Conservation (phyloP, 768 basidiomycete genomes). For the Podaxis pistillaris region DNA sequence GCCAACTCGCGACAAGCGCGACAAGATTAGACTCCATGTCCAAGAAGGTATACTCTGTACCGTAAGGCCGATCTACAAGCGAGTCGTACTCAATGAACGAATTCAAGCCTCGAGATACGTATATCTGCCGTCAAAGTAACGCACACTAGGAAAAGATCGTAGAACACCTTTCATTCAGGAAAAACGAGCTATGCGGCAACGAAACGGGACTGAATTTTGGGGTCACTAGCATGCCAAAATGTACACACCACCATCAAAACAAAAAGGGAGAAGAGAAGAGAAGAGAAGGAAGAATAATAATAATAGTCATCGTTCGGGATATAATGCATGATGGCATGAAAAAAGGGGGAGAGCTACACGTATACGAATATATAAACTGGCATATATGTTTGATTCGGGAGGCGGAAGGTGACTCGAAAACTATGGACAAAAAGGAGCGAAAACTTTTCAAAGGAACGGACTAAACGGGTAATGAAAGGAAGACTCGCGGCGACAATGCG, state of each 20-base stretch:
- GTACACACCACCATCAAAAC: slow-evolving; percentile 8
- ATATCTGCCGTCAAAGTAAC: not conserved
- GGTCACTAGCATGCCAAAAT: not conserved
- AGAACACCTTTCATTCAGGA: not conserved
- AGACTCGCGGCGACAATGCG: slow-evolving; percentile 12
- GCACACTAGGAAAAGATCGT: not conserved
- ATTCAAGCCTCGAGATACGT: not conserved
- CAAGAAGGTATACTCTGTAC: too few species aligned
- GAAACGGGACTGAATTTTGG: not conserved
- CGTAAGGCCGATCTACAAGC: too few species aligned
- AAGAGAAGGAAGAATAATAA: slow-evolving; percentile 13
- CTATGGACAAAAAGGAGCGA: slow-evolving; percentile 10
- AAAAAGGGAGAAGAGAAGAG: not conserved
- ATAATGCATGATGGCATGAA: slow-evolving; percentile 14
- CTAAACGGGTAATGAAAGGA: slow-evolving; percentile 13
- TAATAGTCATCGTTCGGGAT: slow-evolving; percentile 14
- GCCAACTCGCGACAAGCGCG: too few species aligned
- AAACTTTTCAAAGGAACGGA: slow-evolving; percentile 12
- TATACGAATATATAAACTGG: slow-evolving; percentile 11
- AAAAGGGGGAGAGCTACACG: slow-evolving; percentile 7
- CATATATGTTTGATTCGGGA: slow-evolving; percentile 10
- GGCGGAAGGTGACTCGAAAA: slow-evolving; percentile 3
- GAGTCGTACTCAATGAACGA: too few species aligned
- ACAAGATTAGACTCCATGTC: too few species aligned
- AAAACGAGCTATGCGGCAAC: not conserved